Evolutionary conservation across 306 rosid species (phyloP), one percentile per base, ranked within the genome.

Genomic region (Acacia melanoxylon): DNA sequence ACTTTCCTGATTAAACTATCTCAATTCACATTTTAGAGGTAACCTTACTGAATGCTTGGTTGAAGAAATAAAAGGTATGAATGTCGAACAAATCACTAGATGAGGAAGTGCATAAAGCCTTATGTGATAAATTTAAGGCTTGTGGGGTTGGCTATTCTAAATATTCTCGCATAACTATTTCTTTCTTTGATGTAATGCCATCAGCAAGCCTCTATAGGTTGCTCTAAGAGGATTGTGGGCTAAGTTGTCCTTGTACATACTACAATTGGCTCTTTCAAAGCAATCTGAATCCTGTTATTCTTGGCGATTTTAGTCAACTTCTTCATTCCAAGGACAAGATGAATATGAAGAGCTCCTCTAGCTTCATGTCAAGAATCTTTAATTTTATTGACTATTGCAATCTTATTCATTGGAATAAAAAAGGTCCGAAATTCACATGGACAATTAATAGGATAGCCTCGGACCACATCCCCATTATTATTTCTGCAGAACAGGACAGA

Each of bases 201-300:
- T 93, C 90, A 8, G 16, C 88, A 84, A 91, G 85, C 86, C 61
- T 91, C 42, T 86, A 88, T 35, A 88, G 45, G 85, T 86, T 87
- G 83, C 87, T 80, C 77, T 87, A 58, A 92, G 81, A 83, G 85
- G 87, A 76, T 80, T 88, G 85, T 92, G 97, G 97, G 75, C 91
- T 25, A 85, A 85, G 82, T 85, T 92, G 68, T 93, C 95, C 17
- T 67, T 88, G 71, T 87, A 87, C 65, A 84, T 91, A 15, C 69
- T 84, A 61, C 93, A 91, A 62, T 78, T 87, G 71, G 89, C 91
- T 13, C 89, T 85, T 83, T 81, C 91, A 13, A 88, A 80, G 37
- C 82, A 83, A 59, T 75, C 89, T 42, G 89, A 91, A 71, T 81
- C 3, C 77, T 31, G 81, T 35, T 35, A 35, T 35, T 35, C 37